These are phyloP conservation scores for Phytopythium mirpurense DNA, from an alignment of 352 stramenopile species.

Conservation along the genomic window DNA sequence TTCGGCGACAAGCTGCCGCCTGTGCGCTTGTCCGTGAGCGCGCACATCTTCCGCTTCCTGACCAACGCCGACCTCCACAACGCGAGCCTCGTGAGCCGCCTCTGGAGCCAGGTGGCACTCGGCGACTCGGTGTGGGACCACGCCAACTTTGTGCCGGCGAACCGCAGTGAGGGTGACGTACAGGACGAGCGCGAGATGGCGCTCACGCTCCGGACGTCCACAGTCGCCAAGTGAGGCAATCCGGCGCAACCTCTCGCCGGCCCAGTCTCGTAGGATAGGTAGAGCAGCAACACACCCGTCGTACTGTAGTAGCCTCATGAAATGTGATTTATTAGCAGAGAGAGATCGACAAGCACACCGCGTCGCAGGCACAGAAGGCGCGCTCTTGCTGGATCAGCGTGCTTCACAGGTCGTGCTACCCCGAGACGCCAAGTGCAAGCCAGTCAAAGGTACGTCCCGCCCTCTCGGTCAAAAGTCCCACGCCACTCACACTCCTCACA, in stretches of 20 bases:
- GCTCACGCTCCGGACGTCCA: not conserved
- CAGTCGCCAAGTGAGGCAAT: constrained; percentile 7
- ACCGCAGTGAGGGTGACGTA: not conserved
- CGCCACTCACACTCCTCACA: not conserved
- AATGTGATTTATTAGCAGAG: constrained; percentile 2
- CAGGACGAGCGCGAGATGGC: not conserved
- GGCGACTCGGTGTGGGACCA: constrained; percentile 75
- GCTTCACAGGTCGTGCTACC: too few relatives aligned
- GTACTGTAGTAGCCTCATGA: too few relatives aligned
- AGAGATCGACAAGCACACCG: not conserved
- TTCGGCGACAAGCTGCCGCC: constrained; percentile 61
- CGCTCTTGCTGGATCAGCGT: too few relatives aligned
- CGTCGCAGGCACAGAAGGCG: not conserved
- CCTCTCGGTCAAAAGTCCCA: not conserved
- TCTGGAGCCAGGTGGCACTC: constrained; percentile 79
- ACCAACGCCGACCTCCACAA: constrained; percentile 79
- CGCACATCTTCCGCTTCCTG: constrained; percentile 65
- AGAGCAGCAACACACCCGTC: too few relatives aligned
- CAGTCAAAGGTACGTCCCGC: too few relatives aligned
- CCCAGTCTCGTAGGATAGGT: constrained; percentile 1
- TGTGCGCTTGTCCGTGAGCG: constrained; percentile 51
- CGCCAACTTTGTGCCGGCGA: constrained; percentile 45
- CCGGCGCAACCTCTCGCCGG: not conserved
- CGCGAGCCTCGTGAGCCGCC: constrained; percentile 72
- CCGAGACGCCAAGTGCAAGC: too few relatives aligned